Evolutionary conservation across 495 filamentous ascomycete species (phyloP), one percentile per base, ranked within the genome.

Genomic region (Xylaria nigripes): DNA sequence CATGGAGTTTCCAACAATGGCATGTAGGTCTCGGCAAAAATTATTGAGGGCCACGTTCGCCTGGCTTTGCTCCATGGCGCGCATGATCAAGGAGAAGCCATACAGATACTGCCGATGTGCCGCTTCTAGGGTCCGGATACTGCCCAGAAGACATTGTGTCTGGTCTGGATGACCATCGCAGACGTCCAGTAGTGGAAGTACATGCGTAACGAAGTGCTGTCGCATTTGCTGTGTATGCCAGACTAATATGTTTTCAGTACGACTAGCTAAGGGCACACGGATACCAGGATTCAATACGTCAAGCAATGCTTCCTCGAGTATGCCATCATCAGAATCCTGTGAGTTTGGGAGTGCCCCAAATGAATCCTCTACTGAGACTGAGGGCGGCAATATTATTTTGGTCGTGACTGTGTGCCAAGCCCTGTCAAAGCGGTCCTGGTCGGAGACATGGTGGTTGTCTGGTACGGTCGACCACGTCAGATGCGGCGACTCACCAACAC

Each of bases 351-450:
- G 63, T 15, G 64, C 63, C 43, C 66, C 72, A 60, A 72, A 72
- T 27, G 67, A 70, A 48, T 72, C 71, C 48, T 72, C 70, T 1
- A 58, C 68, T 4, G 72, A 65, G 25, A 68, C 74, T 25, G 74
- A 70, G 43, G 70, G 55, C 10, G 83, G 81, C 2, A 89, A 67
- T 5, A 72, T 66, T 15, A 91, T 76, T 44, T 78, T 81, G 34
- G 73, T 70, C 10, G 84, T 88, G 43, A 84, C 85, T 2, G 75
- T 68, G 62, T 81, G 79, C 85, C 87, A 89, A 34, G 86, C 81
- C 49, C 79, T 75, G 57, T 86, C 79, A 77, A 82, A 89, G 50
- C 68, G 68, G 49, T 75, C 71, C 62, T 85, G 82, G 53, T 88
- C 80, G 38, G 67, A 59, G 19, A 56, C 62, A 10, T 66, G 63